Percentiles rank a stretch among this genome's conserved stretches.
Evolutionary conservation across 176 grass and related monocot species (phyloP).

Genomic region (Puccinellia tenuiflora): DNA sequence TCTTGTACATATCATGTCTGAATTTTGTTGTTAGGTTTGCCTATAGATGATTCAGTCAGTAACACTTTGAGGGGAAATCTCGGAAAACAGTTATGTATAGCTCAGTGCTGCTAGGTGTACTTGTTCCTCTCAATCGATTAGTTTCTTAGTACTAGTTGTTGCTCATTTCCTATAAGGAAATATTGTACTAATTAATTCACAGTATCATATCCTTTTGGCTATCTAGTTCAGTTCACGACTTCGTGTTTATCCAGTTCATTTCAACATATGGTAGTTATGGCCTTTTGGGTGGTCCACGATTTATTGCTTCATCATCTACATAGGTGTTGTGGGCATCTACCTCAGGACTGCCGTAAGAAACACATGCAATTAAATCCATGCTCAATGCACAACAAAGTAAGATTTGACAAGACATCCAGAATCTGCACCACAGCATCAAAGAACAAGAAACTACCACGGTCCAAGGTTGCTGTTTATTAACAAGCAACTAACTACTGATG

Average conservation of each 20-base stretch:
- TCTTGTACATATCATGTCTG: conserved; percentile 9
- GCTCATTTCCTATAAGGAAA: background rate
- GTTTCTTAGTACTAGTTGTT: background rate
- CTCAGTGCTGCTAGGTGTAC: background rate
- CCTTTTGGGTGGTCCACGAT: too few relatives aligned
- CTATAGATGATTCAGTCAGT: background rate
- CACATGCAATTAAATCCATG: background rate
- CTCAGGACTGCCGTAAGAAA: background rate
- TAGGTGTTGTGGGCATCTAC: background rate
- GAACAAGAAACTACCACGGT: too few relatives aligned
- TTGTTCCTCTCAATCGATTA: background rate
- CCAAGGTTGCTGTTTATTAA: too few relatives aligned
- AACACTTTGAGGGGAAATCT: background rate
- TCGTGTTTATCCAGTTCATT: background rate
- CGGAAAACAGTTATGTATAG: background rate
- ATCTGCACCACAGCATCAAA: background rate
- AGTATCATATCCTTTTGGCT: background rate
- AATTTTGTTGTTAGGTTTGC: conserved; percentile 1
- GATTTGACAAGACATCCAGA: background rate
- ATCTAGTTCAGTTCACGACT: background rate
- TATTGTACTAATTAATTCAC: background rate
- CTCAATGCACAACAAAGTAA: background rate
- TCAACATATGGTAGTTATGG: background rate
- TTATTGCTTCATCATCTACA: background rate
- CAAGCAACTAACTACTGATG: too few relatives aligned